Evolutionary conservation across 2,329 filamentous ascomycete genomes (phyloP).

Genomic region (Neonectria magnoliae): DNA sequence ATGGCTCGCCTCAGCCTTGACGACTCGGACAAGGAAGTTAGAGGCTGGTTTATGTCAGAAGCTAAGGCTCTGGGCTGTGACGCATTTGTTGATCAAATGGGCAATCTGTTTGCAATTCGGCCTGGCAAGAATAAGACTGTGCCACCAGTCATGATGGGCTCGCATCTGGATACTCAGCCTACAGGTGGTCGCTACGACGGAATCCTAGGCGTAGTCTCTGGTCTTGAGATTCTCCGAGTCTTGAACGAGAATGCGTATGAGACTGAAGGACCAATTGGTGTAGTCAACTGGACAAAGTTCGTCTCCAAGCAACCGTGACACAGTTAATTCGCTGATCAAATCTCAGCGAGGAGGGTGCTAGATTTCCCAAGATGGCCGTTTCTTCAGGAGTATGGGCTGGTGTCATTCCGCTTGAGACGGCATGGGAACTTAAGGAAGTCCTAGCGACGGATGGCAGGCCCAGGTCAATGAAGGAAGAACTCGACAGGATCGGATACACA

Average conservation of each 20-base stretch:
- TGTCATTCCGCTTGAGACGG: slow-evolving; percentile 63
- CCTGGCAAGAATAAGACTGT: slow-evolving; percentile 67
- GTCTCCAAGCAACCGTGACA: neutral
- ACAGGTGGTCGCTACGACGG: slow-evolving; percentile 76
- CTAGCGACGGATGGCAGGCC: neutral
- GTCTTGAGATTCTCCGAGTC: slow-evolving; percentile 74
- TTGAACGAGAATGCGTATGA: slow-evolving; percentile 72
- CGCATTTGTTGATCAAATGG: slow-evolving; percentile 77
- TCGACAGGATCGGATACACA: slow-evolving; percentile 76
- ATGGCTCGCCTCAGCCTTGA: slow-evolving; percentile 2
- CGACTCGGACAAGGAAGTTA: slow-evolving; percentile 68
- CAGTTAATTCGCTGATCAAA: slow-evolving; percentile 28
- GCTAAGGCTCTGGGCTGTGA: slow-evolving; percentile 71
- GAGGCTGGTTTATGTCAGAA: slow-evolving; percentile 77
- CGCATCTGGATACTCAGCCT: slow-evolving; percentile 72
- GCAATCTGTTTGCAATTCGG: slow-evolving; percentile 79
- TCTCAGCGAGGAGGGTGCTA: slow-evolving; percentile 76
- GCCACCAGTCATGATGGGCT: slow-evolving; percentile 73
- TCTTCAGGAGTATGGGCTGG: slow-evolving; percentile 80
- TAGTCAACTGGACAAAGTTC: slow-evolving; percentile 79
- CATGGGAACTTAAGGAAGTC: slow-evolving; percentile 66
- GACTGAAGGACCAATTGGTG: slow-evolving; percentile 75
- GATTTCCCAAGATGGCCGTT: slow-evolving; percentile 78
- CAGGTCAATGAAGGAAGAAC: slow-evolving; percentile 49
- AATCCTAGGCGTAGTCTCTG: slow-evolving; percentile 78